Evolutionary conservation across 257 asterid genomes (phyloP), one percentile per base, ranked within the genome.

Genomic region (Solanum sitiens): DNA sequence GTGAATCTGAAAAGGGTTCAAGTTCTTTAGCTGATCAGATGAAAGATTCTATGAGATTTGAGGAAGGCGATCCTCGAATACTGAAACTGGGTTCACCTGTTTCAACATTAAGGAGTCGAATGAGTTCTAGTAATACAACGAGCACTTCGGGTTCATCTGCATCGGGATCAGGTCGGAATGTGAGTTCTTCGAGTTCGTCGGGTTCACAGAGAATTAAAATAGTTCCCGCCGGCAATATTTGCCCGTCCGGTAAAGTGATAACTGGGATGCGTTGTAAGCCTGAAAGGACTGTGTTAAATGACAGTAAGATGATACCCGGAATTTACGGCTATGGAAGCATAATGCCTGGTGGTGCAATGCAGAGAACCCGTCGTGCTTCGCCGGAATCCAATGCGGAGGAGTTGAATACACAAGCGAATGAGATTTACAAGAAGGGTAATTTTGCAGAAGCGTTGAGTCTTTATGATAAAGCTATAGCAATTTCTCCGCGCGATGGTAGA

Each of bases 311-410:
- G 71, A 83, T 71, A 16, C 27, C 73, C 14, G 84, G 59, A 32
- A 92, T 92, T 90, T 94, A 95, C 27, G 98, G 97, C 83, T 94
- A 93, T 20, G 98, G 98, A 1, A 95, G 94, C 91, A 93, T 95
- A 90, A 89, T 95, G 89, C 94, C 94, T 11, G 94, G 95, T 30
- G 91, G 91, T 4, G 21, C 68, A 21, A 88, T 85, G 11, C 84
- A 89, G 12, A 94, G 23, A 61, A 21, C 68, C 14, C 30, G 84
- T 27, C 4, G 39, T 70, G 75, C 33, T 65, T n/a, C 35, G 9
- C 84, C 91, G 14, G 93, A 61, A 61, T 61, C 68, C 68, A 33
- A 86, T 27, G 39, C 93, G 1, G 98, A 95, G 91, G 98, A 95
- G 89, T 73, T 93, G 21, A 95, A 93, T 91, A 92, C 90, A 83